These are phyloP conservation scores for Vaccinium darrowii DNA, from an alignment of 148 eudicot genomes.

Conservation along the genomic window DNA sequence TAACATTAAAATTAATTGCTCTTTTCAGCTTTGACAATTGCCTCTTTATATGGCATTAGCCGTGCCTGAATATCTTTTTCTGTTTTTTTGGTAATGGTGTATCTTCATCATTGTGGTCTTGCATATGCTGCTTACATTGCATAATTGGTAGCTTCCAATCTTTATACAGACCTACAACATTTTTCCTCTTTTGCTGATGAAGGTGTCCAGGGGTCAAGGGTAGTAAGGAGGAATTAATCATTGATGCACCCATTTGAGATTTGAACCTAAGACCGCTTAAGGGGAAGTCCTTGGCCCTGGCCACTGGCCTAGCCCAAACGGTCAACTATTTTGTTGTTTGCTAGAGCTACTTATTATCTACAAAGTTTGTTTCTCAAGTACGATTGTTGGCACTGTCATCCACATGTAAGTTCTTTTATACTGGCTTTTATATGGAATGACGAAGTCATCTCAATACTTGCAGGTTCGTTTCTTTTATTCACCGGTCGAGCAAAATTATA, in stretches of 20 bases:
- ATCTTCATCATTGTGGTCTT: conserved; percentile 13
- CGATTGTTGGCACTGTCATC: background rate
- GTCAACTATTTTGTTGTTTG: background rate
- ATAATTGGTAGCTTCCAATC: background rate
- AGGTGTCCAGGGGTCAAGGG: background rate
- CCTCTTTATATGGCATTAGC: background rate
- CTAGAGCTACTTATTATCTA: background rate
- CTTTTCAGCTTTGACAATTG: background rate
- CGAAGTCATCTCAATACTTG: conserved; percentile 5
- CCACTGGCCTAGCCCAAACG: background rate
- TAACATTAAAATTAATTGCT: conserved; percentile 21
- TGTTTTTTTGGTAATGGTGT: background rate
- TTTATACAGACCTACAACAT: background rate
- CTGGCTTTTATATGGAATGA: background rate
- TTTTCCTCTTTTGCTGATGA: background rate
- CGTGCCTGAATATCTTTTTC: background rate
- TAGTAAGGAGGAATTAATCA: background rate
- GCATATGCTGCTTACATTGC: conserved; percentile 2
- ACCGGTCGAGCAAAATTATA: background rate
- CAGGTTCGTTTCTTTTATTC: conserved; percentile 75
- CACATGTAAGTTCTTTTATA: background rate
- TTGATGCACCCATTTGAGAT: background rate
- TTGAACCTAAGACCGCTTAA: background rate
- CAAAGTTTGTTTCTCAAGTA: background rate
- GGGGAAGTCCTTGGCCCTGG: background rate